Conservation (phyloP, 148 eudicot genomes). For the Cornus controversa region DNA sequence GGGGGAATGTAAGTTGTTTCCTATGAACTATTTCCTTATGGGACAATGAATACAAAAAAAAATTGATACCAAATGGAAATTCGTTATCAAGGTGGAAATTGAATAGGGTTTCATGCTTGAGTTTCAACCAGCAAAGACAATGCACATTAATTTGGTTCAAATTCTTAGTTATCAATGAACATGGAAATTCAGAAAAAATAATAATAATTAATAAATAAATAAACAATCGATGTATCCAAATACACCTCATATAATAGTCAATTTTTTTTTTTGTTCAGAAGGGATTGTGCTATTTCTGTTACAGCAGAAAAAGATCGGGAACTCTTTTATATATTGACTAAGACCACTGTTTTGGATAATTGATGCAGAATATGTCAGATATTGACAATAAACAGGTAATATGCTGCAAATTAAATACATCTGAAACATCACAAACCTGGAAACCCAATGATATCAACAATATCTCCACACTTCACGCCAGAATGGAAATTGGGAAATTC, state of each 20-base stretch:
- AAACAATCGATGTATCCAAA: not conserved
- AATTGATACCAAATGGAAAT: too few relatives aligned
- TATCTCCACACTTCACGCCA: constrained; percentile 88
- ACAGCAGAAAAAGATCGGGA: not conserved
- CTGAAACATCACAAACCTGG: constrained; percentile 57
- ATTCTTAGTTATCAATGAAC: not conserved
- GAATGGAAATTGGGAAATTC: constrained; percentile 71
- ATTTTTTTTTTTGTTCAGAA: not conserved
- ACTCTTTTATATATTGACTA: not conserved
- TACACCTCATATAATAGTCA: not conserved
- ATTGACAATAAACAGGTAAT: not conserved
- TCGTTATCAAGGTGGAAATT: not conserved
- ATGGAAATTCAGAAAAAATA: too few relatives aligned
- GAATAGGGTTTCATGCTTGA: too few relatives aligned
- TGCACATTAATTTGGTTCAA: not conserved
- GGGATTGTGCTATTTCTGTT: not conserved
- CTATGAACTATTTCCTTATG: not conserved
- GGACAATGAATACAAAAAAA: not conserved
- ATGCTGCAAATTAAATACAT: not conserved
- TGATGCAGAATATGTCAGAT: too few relatives aligned
- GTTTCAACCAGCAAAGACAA: not conserved
- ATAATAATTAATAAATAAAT: too few relatives aligned
- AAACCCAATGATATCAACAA: constrained; percentile 79
- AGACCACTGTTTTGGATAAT: too few relatives aligned
- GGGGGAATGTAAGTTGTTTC: not conserved